Percentiles rank a stretch among this genome's conserved stretches.
Conservation (phyloP, 2,329 filamentous ascomycete species). For the Calonectria hongkongensis region DNA sequence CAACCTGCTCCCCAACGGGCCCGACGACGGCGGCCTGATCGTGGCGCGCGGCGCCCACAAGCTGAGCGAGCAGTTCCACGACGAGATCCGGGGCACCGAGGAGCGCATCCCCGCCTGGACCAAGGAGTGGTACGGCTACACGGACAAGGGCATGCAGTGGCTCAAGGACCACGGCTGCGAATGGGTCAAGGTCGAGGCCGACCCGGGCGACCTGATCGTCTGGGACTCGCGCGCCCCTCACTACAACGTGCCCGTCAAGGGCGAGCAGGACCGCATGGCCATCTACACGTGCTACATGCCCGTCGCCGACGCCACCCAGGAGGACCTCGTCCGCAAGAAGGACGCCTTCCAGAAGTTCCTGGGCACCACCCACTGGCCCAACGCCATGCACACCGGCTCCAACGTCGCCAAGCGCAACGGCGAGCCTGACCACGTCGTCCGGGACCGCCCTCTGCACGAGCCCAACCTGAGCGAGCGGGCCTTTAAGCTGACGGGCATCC, state of each 20-base stretch:
- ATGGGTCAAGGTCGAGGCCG: constrained; percentile 63
- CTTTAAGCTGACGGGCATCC: constrained; percentile 51
- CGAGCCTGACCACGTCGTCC: constrained; percentile 46
- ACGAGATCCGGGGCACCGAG: constrained; percentile 57
- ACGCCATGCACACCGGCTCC: constrained; percentile 51
- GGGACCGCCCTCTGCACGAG: constrained; percentile 45
- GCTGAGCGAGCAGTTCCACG: constrained; percentile 59
- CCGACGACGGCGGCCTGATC: constrained; percentile 60
- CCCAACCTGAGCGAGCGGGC: constrained; percentile 45
- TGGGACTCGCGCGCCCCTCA: constrained; percentile 64
- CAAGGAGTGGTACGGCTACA: constrained; percentile 57
- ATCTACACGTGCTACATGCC: constrained; percentile 56
- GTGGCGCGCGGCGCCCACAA: constrained; percentile 53
- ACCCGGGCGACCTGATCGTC: constrained; percentile 65
- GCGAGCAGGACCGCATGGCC: constrained; percentile 61
- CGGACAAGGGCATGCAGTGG: constrained; percentile 61
- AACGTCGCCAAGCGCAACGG: constrained; percentile 49
- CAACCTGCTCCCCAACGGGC: constrained; percentile 62
- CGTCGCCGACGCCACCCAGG: constrained; percentile 50
- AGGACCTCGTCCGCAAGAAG: constrained; percentile 64
- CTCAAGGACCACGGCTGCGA: constrained; percentile 57
- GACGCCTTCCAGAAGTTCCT: constrained; percentile 60
- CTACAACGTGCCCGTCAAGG: constrained; percentile 62
- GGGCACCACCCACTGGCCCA: constrained; percentile 67
- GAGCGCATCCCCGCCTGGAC: constrained; percentile 62